Evolutionary conservation across 1,284 basidiomycete species (phyloP).

Genomic region (Farysia itapuensis): DNA sequence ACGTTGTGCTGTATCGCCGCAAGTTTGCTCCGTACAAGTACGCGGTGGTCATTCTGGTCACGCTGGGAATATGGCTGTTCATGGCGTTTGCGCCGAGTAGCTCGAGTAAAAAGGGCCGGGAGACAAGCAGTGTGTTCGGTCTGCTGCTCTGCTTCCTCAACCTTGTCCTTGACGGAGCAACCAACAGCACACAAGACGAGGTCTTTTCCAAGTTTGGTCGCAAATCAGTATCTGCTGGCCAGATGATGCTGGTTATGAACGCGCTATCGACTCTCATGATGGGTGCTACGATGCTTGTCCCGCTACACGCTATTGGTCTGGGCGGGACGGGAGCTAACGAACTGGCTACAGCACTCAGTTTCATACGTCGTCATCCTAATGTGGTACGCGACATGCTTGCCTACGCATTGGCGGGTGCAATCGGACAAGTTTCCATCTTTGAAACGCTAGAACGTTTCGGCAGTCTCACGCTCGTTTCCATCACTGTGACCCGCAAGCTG

Average conservation of each 20-base stretch:
- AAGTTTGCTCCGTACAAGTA: constrained; percentile 59
- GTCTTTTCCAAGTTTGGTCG: constrained; percentile 74
- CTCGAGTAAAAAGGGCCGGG: constrained; percentile 47
- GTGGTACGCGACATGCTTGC: constrained; percentile 76
- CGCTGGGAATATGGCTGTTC: constrained; percentile 88
- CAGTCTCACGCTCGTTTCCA: constrained; percentile 70
- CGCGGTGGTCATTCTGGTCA: constrained; percentile 67
- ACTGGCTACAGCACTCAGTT: constrained; percentile 59
- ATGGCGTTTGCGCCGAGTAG: constrained; percentile 68
- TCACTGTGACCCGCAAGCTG: constrained; percentile 78
- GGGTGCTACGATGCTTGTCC: constrained; percentile 63
- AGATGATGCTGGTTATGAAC: constrained; percentile 99
- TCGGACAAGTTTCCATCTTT: constrained; percentile 97
- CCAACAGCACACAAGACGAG: constrained; percentile 98
- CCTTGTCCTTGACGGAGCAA: constrained; percentile 85
- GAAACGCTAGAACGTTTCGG: constrained; percentile 96
- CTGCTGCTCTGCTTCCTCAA: constrained; percentile 78
- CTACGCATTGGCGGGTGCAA: constrained; percentile 85
- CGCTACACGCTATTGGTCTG: constrained; percentile 63
- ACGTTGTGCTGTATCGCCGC: constrained; percentile 66
- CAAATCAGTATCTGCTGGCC: constrained; percentile 75
- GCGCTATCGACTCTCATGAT: constrained; percentile 64
- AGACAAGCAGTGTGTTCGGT: constrained; percentile 39
- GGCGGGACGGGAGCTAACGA: constrained; percentile 5
- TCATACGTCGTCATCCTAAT: constrained; percentile 77